A percentile compares a stretch with the other conserved stretches of the same genome.
Conservation (phyloP, 2,329 filamentous ascomycete genomes). For the Gliomastix tumulicola region DNA sequence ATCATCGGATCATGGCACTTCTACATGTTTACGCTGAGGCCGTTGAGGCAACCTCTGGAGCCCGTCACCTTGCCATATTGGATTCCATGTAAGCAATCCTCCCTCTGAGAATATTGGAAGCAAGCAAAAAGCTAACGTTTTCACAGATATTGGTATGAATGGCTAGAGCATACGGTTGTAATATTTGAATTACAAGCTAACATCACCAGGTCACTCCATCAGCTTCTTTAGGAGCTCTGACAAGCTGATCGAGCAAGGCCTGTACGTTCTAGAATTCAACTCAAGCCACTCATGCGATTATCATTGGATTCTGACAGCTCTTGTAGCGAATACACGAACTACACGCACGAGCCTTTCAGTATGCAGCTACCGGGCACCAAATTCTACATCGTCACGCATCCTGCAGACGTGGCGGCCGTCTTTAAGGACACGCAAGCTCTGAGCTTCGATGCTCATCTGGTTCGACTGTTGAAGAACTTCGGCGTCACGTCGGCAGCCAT, state of each 20-base stretch:
- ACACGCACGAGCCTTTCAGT: background rate
- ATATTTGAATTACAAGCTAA: background rate
- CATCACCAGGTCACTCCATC: background rate
- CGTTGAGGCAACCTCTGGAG: background rate
- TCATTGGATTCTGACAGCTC: background rate
- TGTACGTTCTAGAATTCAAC: background rate
- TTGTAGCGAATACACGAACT: background rate
- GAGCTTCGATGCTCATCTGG: background rate
- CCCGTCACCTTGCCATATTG: background rate
- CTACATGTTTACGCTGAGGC: background rate
- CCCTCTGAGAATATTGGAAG: too few species aligned
- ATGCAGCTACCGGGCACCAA: background rate
- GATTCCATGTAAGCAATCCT: background rate
- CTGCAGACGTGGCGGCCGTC: background rate
- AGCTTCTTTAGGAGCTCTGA: background rate
- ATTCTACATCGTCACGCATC: background rate
- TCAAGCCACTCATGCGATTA: background rate
- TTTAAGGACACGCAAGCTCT: background rate
- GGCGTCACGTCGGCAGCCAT: constrained; percentile 32
- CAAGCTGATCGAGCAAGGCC: background rate
- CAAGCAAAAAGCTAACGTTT: background rate
- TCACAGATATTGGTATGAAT: background rate
- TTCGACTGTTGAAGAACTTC: background rate
- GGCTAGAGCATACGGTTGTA: too few species aligned
- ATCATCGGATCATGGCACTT: too few species aligned